These are phyloP conservation scores for Mycena vitilis DNA, from an alignment of 768 basidiomycete species.

Conservation along the genomic window DNA sequence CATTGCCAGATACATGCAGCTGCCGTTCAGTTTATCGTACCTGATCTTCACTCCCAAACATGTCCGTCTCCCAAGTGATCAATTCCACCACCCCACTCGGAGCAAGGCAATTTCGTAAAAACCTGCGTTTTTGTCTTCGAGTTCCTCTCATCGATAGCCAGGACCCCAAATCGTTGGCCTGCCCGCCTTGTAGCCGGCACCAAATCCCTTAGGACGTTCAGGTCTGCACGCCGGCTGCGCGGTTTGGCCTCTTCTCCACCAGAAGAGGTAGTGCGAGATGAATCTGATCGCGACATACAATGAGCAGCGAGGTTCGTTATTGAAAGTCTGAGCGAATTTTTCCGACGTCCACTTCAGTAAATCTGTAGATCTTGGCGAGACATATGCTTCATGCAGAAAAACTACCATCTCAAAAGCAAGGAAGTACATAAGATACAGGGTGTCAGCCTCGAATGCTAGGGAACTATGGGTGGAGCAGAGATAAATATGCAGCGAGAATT, in stretches of 20 bases:
- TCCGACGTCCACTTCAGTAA: too few relatives aligned
- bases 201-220: conserved; percentile 26
- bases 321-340: too few relatives aligned
- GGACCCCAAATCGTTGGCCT: conserved; percentile 34
- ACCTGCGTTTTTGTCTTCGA: conserved; percentile 13
- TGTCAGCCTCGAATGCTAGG: not conserved
- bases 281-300: not conserved
- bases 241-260: conserved; percentile 21
- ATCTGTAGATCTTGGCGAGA: not conserved
- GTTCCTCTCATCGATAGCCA: conserved; percentile 26
- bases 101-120: conserved; percentile 36
- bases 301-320: conserved; percentile 2
- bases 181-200: conserved; percentile 17
- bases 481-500: conserved; percentile 38
- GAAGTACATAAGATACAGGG: conserved; percentile 28
- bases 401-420: conserved; percentile 27
- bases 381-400: conserved; percentile 12
- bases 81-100: conserved; percentile 30
- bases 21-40: conserved; percentile 58
- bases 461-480: conserved; percentile 23
- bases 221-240: conserved; percentile 18
- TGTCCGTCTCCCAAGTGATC: conserved; percentile 62
- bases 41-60: conserved; percentile 64
- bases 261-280: not conserved
- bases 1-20: conserved; percentile 25